Conservation (phyloP, 129 eudicot genomes). For the Centaurea solstitialis region DNA sequence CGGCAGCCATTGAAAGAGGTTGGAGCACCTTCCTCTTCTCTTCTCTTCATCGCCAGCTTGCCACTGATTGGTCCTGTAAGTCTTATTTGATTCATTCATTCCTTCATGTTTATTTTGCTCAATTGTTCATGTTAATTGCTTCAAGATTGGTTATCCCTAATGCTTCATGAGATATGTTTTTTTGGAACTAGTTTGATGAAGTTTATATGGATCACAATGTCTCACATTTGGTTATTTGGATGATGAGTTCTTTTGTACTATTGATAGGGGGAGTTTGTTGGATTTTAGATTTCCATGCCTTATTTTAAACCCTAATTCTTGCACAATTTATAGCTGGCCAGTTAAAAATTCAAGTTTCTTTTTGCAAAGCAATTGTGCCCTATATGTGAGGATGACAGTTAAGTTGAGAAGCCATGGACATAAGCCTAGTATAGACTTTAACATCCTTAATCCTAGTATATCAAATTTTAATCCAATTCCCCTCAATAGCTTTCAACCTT, state of each 20-base stretch:
- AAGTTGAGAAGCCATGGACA: not conserved
- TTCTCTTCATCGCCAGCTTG: conserved; percentile 51
- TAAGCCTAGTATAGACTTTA: not conserved
- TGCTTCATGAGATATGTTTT: no score
- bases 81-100: not conserved
- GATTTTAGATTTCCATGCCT: not conserved
- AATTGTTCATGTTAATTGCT: not conserved
- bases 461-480: not conserved
- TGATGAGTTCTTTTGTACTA: not conserved
- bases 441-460: no score
- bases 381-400: not conserved
- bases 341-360: not conserved
- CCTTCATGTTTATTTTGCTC: not conserved
- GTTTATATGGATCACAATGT: not conserved
- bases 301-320: not conserved
- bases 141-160: not conserved
- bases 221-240: not conserved
- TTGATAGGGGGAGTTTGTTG: not conserved
- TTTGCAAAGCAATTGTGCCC: not conserved
- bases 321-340: not conserved
- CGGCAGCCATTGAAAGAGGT: conserved; percentile 95
- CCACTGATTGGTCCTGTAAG: conserved; percentile 85
- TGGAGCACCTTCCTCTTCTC: conserved; percentile 85
- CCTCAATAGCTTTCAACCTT: not conserved
- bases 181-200: not conserved